These are phyloP conservation scores for Aspergillus ostianus DNA, from an alignment of 495 filamentous ascomycete species.

Conservation along the genomic window DNA sequence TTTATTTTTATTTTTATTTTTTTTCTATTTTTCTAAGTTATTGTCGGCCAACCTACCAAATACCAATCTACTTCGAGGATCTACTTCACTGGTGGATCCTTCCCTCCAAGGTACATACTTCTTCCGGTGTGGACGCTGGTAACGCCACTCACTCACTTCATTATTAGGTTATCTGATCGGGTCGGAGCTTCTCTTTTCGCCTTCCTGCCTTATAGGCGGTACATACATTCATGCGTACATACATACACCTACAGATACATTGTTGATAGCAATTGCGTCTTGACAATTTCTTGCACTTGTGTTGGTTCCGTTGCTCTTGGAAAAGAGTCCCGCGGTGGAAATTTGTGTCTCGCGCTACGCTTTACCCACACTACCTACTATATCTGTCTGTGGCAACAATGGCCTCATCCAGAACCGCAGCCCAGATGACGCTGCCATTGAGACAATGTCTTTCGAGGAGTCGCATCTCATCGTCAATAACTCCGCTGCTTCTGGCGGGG, in stretches of 20 bases:
- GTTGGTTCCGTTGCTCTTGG: too few relatives aligned
- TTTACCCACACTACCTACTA: background rate
- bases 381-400: slow-evolving; percentile 7
- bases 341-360: background rate
- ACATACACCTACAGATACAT: background rate
- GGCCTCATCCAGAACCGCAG: slow-evolving; percentile 12
- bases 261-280: background rate
- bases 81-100: background rate
- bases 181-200: too few relatives aligned
- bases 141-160: background rate
- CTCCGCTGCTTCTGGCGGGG: slow-evolving; percentile 7
- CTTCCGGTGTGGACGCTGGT: background rate
- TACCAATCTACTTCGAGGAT: background rate
- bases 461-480: background rate
- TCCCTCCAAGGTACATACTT: background rate
- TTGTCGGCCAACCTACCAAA: background rate
- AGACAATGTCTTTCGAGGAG: slow-evolving; percentile 8
- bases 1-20: background rate
- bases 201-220: too few relatives aligned
- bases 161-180: background rate
- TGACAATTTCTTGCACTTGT: background rate
- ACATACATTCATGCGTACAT: too few relatives aligned
- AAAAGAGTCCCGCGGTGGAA: too few relatives aligned
- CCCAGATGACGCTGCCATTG: slow-evolving; percentile 14
- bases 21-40: background rate